Conservation (phyloP, 176 grass and related monocot species). For the Hsuehochloa calcarea region DNA sequence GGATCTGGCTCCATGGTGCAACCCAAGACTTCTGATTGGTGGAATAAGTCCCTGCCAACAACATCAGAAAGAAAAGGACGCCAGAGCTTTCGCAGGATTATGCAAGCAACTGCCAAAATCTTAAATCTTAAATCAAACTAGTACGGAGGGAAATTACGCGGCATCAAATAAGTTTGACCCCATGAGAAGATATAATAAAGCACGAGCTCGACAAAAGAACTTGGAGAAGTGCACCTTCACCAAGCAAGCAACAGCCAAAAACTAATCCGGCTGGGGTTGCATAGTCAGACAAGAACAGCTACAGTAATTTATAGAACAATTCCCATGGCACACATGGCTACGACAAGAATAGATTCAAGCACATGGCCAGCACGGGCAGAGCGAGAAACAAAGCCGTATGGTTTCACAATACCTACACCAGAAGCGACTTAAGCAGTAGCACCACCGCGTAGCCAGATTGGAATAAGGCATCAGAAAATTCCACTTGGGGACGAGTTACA, state of each 20-base stretch:
- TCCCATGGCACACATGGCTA: constrained; percentile 14
- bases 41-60: constrained; percentile 9
- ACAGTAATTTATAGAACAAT: background rate
- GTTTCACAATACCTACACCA: constrained; percentile 29
- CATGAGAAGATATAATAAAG: constrained; percentile 4
- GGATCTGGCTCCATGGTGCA: constrained; percentile 7
- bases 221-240: constrained; percentile 32
- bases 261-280: constrained; percentile 14
- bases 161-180: constrained; percentile 24
- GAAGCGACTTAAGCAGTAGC: constrained; percentile 38
- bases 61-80: constrained; percentile 29
- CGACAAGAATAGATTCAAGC: constrained; percentile 41
- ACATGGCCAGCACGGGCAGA: constrained; percentile 12
- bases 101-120: constrained; percentile 8
- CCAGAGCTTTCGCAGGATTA: background rate
- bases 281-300: constrained; percentile 27
- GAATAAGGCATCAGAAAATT: constrained; percentile 28
- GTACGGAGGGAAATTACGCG: background rate
- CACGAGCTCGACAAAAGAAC: constrained; percentile 15
- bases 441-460: background rate
- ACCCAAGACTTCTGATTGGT: constrained; percentile 7
- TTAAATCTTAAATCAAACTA: constrained; percentile 13
- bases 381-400: background rate
- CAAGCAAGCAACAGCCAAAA: constrained; percentile 30
- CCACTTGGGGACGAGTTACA: constrained; percentile 8